phyloP scores from a whole-genome alignment of 441 rosid species.

The Arabidopsis lyrata region DNA sequence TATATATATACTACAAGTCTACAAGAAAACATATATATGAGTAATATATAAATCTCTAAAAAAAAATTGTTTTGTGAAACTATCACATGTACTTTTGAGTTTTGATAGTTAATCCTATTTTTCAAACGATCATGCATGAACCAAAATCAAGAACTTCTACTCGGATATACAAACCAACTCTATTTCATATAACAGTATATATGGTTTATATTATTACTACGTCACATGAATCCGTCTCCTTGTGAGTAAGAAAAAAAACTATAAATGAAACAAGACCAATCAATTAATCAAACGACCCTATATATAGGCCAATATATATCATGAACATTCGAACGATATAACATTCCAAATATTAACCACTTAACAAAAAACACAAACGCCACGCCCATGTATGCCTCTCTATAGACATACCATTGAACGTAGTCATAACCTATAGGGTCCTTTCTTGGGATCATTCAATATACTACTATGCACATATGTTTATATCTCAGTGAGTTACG shows the following conservation, averaged over 20 bases:
- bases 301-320: background rate
- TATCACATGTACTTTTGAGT: background rate
- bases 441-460: slow-evolving; percentile 44
- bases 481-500: slow-evolving; percentile 18
- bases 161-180: background rate
- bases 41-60: background rate
- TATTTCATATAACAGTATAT: background rate
- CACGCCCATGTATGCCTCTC: slow-evolving; percentile 30
- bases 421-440: slow-evolving; percentile 35
- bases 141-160: background rate
- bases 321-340: no score
- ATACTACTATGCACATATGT: slow-evolving; percentile 15
- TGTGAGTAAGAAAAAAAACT: background rate
- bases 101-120: background rate
- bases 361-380: slow-evolving; percentile 36
- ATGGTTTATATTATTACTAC: background rate
- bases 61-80: slow-evolving; percentile 5
- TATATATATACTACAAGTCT: no score
- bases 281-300: slow-evolving; percentile 7
- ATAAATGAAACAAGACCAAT: background rate
- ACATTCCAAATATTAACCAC: slow-evolving; percentile 17
- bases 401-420: slow-evolving; percentile 11
- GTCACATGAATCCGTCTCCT: background rate
- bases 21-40: no score
- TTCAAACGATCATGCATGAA: background rate